Conservation (phyloP, 2,329 filamentous ascomycete species). For the Fusarium buxicola region DNA sequence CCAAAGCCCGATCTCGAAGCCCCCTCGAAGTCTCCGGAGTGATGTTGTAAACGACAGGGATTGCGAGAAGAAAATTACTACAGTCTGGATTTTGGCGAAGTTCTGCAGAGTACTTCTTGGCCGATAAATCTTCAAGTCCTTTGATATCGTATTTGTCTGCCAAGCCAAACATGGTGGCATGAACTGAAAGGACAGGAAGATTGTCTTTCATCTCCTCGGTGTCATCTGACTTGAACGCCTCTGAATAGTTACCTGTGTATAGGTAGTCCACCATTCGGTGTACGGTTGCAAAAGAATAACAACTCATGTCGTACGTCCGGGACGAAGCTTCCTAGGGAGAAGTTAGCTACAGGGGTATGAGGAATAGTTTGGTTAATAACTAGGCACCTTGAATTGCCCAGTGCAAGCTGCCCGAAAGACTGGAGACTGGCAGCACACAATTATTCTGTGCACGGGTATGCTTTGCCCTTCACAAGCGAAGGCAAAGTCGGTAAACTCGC, state of each 20-base stretch:
- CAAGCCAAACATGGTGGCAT: constrained; percentile 19
- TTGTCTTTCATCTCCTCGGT: neutral
- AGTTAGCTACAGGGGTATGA: neutral
- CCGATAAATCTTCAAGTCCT: constrained; percentile 6
- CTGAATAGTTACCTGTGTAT: constrained; percentile 19
- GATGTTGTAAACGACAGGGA: constrained; percentile 15
- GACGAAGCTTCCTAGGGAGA: neutral
- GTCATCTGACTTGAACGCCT: neutral
- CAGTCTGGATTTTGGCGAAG: neutral
- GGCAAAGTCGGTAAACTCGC: constrained; percentile 8
- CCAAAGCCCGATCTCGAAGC: constrained; percentile 6
- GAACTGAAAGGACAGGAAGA: neutral
- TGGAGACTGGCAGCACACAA: neutral
- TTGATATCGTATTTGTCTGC: constrained; percentile 32
- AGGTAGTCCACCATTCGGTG: constrained; percentile 32
- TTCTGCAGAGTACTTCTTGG: constrained; percentile 10
- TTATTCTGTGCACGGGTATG: neutral
- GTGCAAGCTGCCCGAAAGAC: constrained; percentile 3
- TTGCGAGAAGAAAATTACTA: constrained; percentile 8
- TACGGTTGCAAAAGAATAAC: constrained; percentile 3
- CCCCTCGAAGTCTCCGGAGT: neutral
- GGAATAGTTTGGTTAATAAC: fast-evolving
- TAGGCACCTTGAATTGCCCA: neutral
- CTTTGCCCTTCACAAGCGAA: constrained; percentile 1
- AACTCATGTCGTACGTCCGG: constrained; percentile 15